These are phyloP conservation scores for Alternaria consortialis DNA, from an alignment of 2,329 filamentous ascomycete species.

Conservation along the genomic window DNA sequence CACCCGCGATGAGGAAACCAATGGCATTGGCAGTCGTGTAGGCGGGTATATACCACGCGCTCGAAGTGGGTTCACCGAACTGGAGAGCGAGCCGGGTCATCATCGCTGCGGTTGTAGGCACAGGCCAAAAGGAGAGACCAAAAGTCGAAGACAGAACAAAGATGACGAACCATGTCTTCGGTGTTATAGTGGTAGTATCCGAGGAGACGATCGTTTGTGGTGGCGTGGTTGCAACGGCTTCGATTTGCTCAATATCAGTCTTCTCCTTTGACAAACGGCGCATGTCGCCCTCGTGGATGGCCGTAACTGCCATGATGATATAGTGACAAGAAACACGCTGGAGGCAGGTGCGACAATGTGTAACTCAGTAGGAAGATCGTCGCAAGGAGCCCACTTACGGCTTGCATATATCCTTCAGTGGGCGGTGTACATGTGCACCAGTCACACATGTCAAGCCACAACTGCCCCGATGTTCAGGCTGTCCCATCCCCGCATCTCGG, in stretches of 20 bases:
- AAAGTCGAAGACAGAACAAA: conserved; percentile 39
- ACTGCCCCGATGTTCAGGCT: too few species aligned
- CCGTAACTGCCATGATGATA: too few species aligned
- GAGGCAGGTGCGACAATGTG: not conserved
- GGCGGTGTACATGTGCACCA: too few species aligned
- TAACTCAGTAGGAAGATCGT: not conserved
- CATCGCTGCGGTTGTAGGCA: conserved; percentile 39
- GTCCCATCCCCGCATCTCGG: too few species aligned
- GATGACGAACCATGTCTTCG: conserved; percentile 42
- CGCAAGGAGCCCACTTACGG: not conserved
- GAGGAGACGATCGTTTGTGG: not conserved
- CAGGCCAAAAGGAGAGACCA: conserved; percentile 41
- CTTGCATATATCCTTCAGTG: not conserved
- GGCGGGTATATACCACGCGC: conserved; percentile 35
- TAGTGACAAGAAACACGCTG: too few species aligned
- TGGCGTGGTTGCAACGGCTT: conserved; percentile 12
- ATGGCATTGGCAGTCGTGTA: conserved; percentile 37
- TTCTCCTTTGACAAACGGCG: conserved; percentile 28
- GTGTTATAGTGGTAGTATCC: conserved; percentile 31
- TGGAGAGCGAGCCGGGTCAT: conserved; percentile 25
- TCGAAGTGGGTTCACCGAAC: conserved; percentile 18
- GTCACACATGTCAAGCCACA: too few species aligned
- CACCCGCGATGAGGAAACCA: conserved; percentile 39
- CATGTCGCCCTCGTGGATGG: not conserved
- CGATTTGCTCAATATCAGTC: conserved; percentile 28